These are phyloP conservation scores for Xylaria sp. DNA, from an alignment of 2,329 filamentous ascomycete species.

Conservation along the genomic window DNA sequence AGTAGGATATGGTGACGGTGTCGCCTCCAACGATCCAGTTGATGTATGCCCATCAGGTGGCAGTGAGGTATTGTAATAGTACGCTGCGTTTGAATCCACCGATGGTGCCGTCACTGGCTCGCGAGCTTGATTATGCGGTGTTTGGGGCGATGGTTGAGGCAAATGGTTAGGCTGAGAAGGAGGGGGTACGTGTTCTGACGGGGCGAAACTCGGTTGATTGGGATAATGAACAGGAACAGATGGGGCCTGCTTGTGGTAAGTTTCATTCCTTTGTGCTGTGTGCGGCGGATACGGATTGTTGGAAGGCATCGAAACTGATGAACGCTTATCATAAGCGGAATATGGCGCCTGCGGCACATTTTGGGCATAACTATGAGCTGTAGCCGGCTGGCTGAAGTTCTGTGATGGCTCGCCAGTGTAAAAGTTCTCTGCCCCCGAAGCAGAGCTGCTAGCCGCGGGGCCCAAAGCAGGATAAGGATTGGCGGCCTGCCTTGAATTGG, in stretches of 20 bases:
- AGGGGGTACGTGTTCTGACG: slow-evolving; percentile 47
- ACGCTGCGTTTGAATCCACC: slow-evolving; percentile 65
- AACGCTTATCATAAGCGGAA: slow-evolving; percentile 56
- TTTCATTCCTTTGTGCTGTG: slow-evolving; percentile 60
- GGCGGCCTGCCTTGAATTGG: slow-evolving; percentile 62
- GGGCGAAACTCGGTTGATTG: slow-evolving; percentile 49
- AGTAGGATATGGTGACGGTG: slow-evolving; percentile 63
- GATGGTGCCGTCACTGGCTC: slow-evolving; percentile 50
- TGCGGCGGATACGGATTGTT: slow-evolving; percentile 58
- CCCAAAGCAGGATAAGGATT: slow-evolving; percentile 78
- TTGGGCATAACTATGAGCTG: slow-evolving; percentile 64
- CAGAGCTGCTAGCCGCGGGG: slow-evolving; percentile 58
- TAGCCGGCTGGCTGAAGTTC: slow-evolving; percentile 59
- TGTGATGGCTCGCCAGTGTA: slow-evolving; percentile 74
- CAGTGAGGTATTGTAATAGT: slow-evolving; percentile 64
- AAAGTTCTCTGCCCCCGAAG: slow-evolving; percentile 77
- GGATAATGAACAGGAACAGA: slow-evolving; percentile 54
- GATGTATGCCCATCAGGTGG: slow-evolving; percentile 52
- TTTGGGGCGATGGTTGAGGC: slow-evolving; percentile 47
- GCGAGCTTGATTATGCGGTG: slow-evolving; percentile 45
- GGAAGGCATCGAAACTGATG: slow-evolving; percentile 53
- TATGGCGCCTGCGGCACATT: slow-evolving; percentile 58
- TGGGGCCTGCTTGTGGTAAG: slow-evolving; percentile 59
- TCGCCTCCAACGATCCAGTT: slow-evolving; percentile 54
- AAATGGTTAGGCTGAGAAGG: slow-evolving; percentile 45